A percentile compares a stretch with the other conserved stretches of the same genome.
phyloP scores from a whole-genome alignment of 2,329 filamentous ascomycete species.

The Clonostachys byssicola region DNA sequence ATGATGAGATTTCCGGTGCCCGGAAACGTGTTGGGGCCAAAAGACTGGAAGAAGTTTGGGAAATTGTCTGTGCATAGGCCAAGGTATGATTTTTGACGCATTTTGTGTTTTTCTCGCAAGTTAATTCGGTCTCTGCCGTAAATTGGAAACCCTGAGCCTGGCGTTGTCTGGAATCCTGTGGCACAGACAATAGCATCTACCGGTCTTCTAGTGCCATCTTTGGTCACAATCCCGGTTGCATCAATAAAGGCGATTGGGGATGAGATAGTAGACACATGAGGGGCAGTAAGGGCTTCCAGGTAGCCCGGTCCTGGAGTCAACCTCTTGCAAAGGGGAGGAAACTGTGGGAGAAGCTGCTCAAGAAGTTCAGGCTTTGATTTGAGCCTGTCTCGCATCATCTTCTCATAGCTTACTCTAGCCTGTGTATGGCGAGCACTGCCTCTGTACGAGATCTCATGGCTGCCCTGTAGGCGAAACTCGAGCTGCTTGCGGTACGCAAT shows the following conservation, averaged over 20 bases:
- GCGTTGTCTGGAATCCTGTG: conserved; percentile 46
- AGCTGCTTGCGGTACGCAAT: neutral
- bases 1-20: neutral
- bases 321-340: conserved; percentile 26
- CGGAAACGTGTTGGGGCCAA: neutral
- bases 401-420: conserved; percentile 29
- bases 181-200: conserved; percentile 52
- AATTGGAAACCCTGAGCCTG: conserved; percentile 31
- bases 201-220: conserved; percentile 35
- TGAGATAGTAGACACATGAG: conserved; percentile 44
- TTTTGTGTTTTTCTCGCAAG: conserved; percentile 35
- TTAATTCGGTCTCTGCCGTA: conserved; percentile 41
- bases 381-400: conserved; percentile 33
- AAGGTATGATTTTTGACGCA: conserved; percentile 38
- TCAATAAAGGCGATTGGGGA: conserved; percentile 30
- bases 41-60: conserved; percentile 30
- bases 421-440: conserved; percentile 30
- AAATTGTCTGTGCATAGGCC: conserved; percentile 36
- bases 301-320: conserved; percentile 42
- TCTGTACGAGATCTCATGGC: neutral
- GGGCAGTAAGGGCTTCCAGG: conserved; percentile 32
- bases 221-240: conserved; percentile 35
- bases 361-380: conserved; percentile 16
- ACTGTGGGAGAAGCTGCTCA: conserved; percentile 39
- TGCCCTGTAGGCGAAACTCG: neutral